A percentile compares a stretch with the other conserved stretches of the same genome.
phyloP scores from a whole-genome alignment of 2,329 filamentous ascomycete genomes.

The Cladophialophora bantiana region DNA sequence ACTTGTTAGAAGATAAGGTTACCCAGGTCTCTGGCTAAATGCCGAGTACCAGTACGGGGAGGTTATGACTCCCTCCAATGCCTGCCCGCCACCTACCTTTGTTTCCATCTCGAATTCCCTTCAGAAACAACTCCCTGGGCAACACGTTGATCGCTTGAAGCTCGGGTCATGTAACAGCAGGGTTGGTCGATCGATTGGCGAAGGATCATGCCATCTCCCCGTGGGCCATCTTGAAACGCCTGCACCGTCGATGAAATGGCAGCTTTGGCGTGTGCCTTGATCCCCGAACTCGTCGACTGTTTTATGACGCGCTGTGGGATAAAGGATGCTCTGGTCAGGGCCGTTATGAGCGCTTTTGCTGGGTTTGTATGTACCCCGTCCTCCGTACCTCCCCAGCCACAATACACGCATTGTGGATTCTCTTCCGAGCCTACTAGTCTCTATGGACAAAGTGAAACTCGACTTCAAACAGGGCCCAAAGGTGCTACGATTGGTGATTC shows the following conservation, averaged over 20 bases:
- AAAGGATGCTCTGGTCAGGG: conserved; percentile 5
- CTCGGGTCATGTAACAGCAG: background rate
- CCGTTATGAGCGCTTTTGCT: background rate
- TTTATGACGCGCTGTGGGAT: conserved; percentile 15
- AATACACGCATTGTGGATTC: background rate
- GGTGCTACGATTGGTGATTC: conserved; percentile 30
- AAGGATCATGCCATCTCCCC: background rate
- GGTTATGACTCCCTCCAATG: too few species aligned
- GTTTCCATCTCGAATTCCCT: background rate
- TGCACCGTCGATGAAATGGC: background rate
- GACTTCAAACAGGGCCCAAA: conserved; percentile 28
- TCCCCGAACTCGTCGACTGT: background rate
- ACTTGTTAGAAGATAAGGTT: too few species aligned
- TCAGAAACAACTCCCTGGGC: background rate
- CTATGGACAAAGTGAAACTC: conserved; percentile 16
- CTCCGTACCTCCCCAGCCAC: conserved; percentile 1
- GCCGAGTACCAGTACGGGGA: too few species aligned
- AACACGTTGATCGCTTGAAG: background rate
- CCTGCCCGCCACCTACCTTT: background rate
- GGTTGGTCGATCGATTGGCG: conserved; percentile 1
- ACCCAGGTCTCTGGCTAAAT: too few species aligned
- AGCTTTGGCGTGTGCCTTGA: conserved; percentile 2
- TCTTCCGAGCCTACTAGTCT: background rate
- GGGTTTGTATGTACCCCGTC: background rate
- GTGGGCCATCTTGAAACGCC: background rate